Percentiles rank a stretch among this genome's conserved stretches.
Conservation (phyloP, 176 grass and related monocot genomes). For the Ensete glaucum region DNA sequence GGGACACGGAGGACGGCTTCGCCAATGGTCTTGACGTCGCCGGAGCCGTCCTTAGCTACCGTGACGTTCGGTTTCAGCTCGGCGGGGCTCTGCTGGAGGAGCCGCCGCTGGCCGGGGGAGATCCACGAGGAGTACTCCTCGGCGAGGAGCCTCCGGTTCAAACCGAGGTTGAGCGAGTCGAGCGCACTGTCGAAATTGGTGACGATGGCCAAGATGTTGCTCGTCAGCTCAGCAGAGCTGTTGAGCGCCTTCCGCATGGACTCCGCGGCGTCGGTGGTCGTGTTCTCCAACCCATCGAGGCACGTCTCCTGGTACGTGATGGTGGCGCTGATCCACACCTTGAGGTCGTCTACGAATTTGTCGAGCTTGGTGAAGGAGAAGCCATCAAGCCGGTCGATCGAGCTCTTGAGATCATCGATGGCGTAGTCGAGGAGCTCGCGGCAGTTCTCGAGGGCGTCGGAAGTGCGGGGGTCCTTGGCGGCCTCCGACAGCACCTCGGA, state of each 20-base stretch:
- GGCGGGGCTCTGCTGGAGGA: not conserved
- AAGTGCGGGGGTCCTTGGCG: slow-evolving; percentile 62
- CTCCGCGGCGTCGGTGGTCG: not conserved
- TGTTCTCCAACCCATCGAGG: slow-evolving; percentile 7
- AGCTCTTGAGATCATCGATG: slow-evolving; percentile 51
- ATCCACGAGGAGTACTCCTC: slow-evolving; percentile 4
- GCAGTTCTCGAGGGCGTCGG: slow-evolving; percentile 71
- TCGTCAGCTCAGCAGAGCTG: not conserved
- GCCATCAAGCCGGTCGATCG: slow-evolving; percentile 50
- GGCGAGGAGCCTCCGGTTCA: not conserved
- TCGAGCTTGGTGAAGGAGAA: slow-evolving; percentile 67
- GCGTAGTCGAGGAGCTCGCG: slow-evolving; percentile 76
- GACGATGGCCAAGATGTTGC: slow-evolving; percentile 15
- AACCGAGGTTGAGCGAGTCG: not conserved
- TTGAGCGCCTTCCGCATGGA: slow-evolving; percentile 19
- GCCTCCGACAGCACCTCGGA: slow-evolving; percentile 40
- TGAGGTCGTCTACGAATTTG: slow-evolving; percentile 43
- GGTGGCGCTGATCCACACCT: slow-evolving; percentile 2
- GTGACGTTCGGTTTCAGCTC: slow-evolving; percentile 18
- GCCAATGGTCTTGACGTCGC: slow-evolving; percentile 54
- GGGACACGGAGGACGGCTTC: slow-evolving; percentile 45
- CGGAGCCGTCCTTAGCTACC: slow-evolving; percentile 59
- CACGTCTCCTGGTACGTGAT: slow-evolving; percentile 19
- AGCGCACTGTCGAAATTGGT: not conserved
- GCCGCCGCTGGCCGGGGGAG: not conserved